Evolutionary conservation across 179 eudicot genomes (phyloP), one percentile per base, ranked within the genome.

Genomic region (Drosera spatulata): DNA sequence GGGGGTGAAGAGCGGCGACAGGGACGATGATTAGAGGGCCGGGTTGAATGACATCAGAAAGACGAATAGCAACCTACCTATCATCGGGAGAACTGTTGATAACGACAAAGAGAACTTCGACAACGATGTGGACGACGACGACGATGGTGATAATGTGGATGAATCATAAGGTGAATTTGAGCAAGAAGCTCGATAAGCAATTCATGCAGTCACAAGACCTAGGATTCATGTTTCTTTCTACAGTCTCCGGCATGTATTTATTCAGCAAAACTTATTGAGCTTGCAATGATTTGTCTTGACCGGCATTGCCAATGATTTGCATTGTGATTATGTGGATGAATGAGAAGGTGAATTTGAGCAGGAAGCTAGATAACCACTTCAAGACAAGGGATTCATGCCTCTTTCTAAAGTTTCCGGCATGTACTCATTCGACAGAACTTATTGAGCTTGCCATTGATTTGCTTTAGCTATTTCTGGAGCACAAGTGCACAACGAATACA

Each of bases 301-400:
- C 73, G 97, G 84, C 22, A 95, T 78, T 4, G 97, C 88, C 55
- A 96, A 91, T 46, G 97, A 88, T 2, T 77, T 72, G 60, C 96
- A 91, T 64, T 87, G 77, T 12, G 96, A 88, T 64, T 78, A 88
- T 50, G 94, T 75, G 8, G 96, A 88, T 57, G 96, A 88, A 69
- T 86, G 94, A 39, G 95, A 91, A 66, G 97, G 96, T 39, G 97
- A 91, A 40, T 91, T 85, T 61, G 97, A 91, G 73, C 97, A 91
- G 78, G 91, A 91, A 79, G 80, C 96, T 62, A 86, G 82, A 53
- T 85, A 74, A 79, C 50, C 62, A 9, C 54, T n/a, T 41, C n/a
- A n/a, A n/a, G n/a, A n/a, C n/a, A n/a, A n/a, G n/a, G n/a, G n/a
- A n/a, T n/a, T n/a, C n/a, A n/a, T n/a, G n/a, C n/a, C n/a, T n/a